phyloP scores from a whole-genome alignment of 805 yeast species.

The Kluyveromyces starmeri region DNA sequence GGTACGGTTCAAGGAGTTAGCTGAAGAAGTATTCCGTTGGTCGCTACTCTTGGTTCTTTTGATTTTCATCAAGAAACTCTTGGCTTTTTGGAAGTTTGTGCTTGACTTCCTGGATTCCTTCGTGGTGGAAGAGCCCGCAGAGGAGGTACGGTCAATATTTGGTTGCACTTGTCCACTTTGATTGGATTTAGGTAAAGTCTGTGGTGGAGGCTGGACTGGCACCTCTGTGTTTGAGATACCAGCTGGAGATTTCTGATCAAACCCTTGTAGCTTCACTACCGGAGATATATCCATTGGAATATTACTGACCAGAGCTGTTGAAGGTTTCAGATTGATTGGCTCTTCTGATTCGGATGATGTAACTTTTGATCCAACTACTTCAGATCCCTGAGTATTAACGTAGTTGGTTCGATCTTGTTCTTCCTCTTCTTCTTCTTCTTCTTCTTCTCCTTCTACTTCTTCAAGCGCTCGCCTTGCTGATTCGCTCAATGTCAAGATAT shows the following conservation, averaged over 20 bases:
- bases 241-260: too few relatives aligned
- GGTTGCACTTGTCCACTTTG: neutral
- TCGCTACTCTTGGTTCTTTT: slow-evolving; percentile 5
- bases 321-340: slow-evolving; percentile 1
- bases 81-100: neutral
- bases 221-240: too few relatives aligned
- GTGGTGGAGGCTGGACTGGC: too few relatives aligned
- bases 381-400: neutral
- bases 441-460: neutral
- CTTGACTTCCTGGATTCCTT: neutral
- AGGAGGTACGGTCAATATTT: neutral
- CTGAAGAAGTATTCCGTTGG: neutral
- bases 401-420: neutral
- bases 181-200: too few relatives aligned
- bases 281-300: neutral
- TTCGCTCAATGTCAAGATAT: slow-evolving; percentile 1
- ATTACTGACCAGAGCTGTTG: neutral
- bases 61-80: slow-evolving; percentile 3
- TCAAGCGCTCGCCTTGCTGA: slow-evolving; percentile 2
- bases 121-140: neutral
- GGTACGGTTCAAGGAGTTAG: too few relatives aligned
- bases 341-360: too few relatives aligned
- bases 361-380: too few relatives aligned
- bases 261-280: neutral
- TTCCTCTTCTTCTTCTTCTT: neutral